Base-by-base conservation (phyloP, 192 early-diverging fungal species). In the Phlyctochytrium arcticum region DNA sequence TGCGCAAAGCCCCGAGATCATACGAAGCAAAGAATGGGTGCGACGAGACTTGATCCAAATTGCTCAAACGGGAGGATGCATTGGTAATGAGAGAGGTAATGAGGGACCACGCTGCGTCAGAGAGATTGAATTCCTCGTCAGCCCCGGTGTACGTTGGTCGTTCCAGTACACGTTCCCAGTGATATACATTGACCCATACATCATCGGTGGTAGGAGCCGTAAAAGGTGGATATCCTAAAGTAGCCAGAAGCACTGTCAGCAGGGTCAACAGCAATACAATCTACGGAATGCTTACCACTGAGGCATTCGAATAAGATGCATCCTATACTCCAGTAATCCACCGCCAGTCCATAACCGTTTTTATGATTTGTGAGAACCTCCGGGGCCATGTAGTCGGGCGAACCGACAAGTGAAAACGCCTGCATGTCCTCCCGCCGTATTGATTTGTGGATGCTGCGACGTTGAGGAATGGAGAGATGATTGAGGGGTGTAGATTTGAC, bases 331-430 rank as follows among this genome's bases (percentile, higher is more conserved):
- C 89, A 91, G 69, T 88, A 90, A 66, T 91, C 89, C 31, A 88
- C 88, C 33, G 70, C 78, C 26, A 80, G 73, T 61, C 82, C 87
- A 66, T 91, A 90, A 37, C 87, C 87, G 17, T 32, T 53, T 19
- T 60, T 27, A 24, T 60, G 63, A 29, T 60, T 55, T 54, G 69
- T 76, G 32, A 95, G 76, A 21, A 94, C 85, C 70, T 95, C 93
- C 7, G 90, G 89, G 6, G 92, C 92, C 92, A 95, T 95, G 82
- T 95, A 95, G 73, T 95, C 92, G 35, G 92, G 91, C 31, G 86
- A 87, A 6, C 93, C 93, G 6, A 95, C 93, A 46, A 94, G 83
- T 0, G 90, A 90, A 65, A 84, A 92, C 2, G 86, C 90, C 57
- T 71, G 66, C 69, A 75, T 78, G 5, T 68, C 75, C 12, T 73